These are phyloP conservation scores for Boletus huronensis DNA, from an alignment of 768 basidiomycete genomes.

Conservation along the genomic window DNA sequence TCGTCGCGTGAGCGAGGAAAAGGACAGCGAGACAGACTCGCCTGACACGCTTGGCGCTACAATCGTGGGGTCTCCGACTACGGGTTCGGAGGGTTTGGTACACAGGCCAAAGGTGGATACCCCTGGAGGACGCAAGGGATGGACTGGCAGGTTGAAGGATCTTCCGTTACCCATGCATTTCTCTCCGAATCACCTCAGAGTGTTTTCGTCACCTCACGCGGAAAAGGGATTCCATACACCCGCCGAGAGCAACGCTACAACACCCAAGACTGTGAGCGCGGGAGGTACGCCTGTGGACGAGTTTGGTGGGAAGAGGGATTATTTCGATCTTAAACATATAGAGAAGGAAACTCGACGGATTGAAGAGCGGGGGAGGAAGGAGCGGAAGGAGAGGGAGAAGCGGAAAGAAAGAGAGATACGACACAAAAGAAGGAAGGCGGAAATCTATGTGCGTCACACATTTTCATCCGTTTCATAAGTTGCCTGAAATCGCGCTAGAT, in stretches of 20 bases:
- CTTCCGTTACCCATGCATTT: constrained; percentile 31
- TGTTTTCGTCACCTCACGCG: constrained; percentile 11
- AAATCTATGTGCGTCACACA: constrained; percentile 62
- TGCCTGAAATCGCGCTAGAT: constrained; percentile 44
- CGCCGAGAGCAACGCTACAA: constrained; percentile 17
- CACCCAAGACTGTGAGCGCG: constrained; percentile 16
- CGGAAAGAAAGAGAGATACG: constrained; percentile 36
- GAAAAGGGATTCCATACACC: constrained; percentile 6
- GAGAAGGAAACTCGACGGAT: constrained; percentile 23
- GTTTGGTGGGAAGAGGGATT: constrained; percentile 24
- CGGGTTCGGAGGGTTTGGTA: constrained; percentile 4
- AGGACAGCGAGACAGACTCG: constrained; percentile 9
- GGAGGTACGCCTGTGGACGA: constrained; percentile 19
- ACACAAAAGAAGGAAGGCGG: constrained; percentile 64
- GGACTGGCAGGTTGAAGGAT: constrained; percentile 40
- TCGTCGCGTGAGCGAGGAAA: background rate
- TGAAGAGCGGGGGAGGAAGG: constrained; percentile 26
- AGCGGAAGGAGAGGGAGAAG: constrained; percentile 37
- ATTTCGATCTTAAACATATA: constrained; percentile 31
- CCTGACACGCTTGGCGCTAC: constrained; percentile 17
- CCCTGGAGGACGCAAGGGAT: constrained; percentile 24
- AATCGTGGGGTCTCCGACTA: constrained; percentile 14
- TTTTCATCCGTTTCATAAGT: background rate
- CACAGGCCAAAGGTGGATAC: background rate
- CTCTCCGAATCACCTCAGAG: constrained; percentile 12